Evolutionary conservation across 2,329 filamentous ascomycete genomes (phyloP).

Genomic region (Calonectria montana): DNA sequence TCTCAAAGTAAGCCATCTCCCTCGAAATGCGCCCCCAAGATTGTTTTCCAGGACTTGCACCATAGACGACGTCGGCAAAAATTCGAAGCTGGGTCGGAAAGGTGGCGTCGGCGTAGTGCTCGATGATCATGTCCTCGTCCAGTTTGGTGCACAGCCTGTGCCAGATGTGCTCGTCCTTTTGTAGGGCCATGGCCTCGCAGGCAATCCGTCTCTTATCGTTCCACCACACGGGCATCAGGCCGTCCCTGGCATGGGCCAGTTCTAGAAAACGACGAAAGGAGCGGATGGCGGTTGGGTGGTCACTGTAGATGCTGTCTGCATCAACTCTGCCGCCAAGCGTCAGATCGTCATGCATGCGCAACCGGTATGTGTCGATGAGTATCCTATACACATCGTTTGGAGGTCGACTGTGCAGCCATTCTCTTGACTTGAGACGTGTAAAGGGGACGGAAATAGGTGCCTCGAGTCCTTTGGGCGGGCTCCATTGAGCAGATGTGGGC

Average conservation of each 20-base stretch:
- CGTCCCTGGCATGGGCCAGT: not conserved
- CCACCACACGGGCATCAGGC: conserved; percentile 55
- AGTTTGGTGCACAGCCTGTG: conserved; percentile 39
- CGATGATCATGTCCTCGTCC: conserved; percentile 44
- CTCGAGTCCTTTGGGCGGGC: conserved; percentile 34
- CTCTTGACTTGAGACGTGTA: conserved; percentile 44
- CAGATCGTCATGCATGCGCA: conserved; percentile 50
- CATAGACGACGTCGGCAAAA: conserved; percentile 50
- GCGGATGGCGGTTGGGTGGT: conserved; percentile 23
- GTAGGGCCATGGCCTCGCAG: conserved; percentile 46
- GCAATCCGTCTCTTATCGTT: conserved; percentile 42
- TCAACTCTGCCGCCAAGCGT: conserved; percentile 23
- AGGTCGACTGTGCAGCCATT: conserved; percentile 52
- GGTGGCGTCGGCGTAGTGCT: conserved; percentile 50
- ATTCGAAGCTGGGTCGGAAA: conserved; percentile 58
- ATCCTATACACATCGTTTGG: conserved; percentile 54
- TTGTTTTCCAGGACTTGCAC: not conserved
- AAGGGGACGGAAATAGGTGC: conserved; percentile 46
- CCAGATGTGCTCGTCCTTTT: conserved; percentile 35
- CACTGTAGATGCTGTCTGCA: conserved; percentile 38
- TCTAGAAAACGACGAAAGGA: conserved; percentile 50
- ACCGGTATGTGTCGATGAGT: conserved; percentile 56
- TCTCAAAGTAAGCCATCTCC: not conserved
- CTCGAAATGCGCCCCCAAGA: not conserved
- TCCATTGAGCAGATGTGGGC: not conserved